Conservation (phyloP, 2,329 filamentous ascomycete species). For the Elsinoe necatrix region DNA sequence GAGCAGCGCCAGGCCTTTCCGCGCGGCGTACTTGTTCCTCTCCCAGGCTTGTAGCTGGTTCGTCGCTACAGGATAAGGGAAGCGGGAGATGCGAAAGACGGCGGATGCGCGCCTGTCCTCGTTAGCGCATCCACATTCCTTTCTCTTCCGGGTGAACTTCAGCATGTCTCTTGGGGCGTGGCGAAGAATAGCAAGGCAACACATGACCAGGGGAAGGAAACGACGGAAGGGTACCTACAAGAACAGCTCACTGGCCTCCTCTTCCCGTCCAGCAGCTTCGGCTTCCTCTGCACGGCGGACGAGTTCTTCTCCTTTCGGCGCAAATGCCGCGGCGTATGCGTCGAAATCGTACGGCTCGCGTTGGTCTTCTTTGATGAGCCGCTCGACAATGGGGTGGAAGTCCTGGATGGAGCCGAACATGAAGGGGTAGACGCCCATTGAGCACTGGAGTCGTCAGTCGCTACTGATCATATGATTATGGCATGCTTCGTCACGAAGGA, state of each 20-base stretch:
- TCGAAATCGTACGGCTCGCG: slow-evolving; percentile 57
- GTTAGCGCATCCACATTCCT: slow-evolving; percentile 18
- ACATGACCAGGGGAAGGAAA: too few species aligned
- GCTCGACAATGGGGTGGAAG: slow-evolving; percentile 60
- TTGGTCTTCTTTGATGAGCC: slow-evolving; percentile 52
- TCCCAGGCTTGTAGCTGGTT: slow-evolving; percentile 56
- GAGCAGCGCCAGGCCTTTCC: slow-evolving; percentile 47
- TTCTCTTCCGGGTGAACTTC: too few species aligned
- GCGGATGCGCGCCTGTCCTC: slow-evolving; percentile 51
- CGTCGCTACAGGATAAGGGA: slow-evolving; percentile 47
- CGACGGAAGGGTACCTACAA: slow-evolving; percentile 34
- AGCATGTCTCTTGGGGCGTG: too few species aligned
- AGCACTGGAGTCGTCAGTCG: slow-evolving; percentile 23
- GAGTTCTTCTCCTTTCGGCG: slow-evolving; percentile 53
- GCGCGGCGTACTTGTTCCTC: slow-evolving; percentile 55
- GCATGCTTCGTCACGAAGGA: too few species aligned
- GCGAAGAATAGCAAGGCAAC: too few species aligned
- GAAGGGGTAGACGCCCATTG: slow-evolving; percentile 53
- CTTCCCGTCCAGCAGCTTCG: slow-evolving; percentile 40
- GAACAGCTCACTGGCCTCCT: slow-evolving; percentile 53
- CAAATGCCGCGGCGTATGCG: slow-evolving; percentile 54
- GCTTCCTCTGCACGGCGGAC: slow-evolving; percentile 45
- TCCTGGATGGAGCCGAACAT: slow-evolving; percentile 62
- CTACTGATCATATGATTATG: not conserved
- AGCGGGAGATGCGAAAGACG: slow-evolving; percentile 64